Percentiles rank a stretch among this genome's conserved stretches.
Evolutionary conservation across 2,329 filamentous ascomycete genomes (phyloP).

Genomic region (Zalaria obscura): DNA sequence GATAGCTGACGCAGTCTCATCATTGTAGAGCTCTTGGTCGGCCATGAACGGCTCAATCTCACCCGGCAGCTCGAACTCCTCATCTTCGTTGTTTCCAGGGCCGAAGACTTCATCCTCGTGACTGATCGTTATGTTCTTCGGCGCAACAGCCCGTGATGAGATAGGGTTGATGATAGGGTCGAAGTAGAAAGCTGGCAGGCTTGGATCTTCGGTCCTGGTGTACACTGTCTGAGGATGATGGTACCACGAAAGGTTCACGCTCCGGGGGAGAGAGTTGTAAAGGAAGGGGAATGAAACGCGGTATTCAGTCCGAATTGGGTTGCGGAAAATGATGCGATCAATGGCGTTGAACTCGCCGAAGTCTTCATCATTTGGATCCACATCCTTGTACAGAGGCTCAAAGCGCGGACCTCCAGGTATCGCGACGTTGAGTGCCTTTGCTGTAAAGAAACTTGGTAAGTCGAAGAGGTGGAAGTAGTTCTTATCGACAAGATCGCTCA

Average conservation of each 20-base stretch:
- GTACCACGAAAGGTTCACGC: slow-evolving; percentile 87
- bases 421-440: slow-evolving; percentile 92
- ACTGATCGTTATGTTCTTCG: slow-evolving; percentile 82
- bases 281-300: slow-evolving; percentile 87
- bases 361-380: slow-evolving; percentile 96
- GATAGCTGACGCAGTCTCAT: slow-evolving; percentile 82
- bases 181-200: slow-evolving; percentile 91
- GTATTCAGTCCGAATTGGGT: slow-evolving; percentile 88
- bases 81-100: slow-evolving; percentile 57
- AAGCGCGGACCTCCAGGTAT: slow-evolving; percentile 96
- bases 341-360: slow-evolving; percentile 99
- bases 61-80: slow-evolving; percentile 59
- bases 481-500: slow-evolving; percentile 85
- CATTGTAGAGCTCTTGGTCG: slow-evolving; percentile 77
- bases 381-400: slow-evolving; percentile 94
- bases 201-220: slow-evolving; percentile 71
- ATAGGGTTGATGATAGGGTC: slow-evolving; percentile 97
- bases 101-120: slow-evolving; percentile 95
- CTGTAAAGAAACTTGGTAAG: slow-evolving; percentile 83
- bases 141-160: slow-evolving; percentile 82
- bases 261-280: slow-evolving; percentile 91
- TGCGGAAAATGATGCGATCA: slow-evolving; percentile 95
- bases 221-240: slow-evolving; percentile 90
- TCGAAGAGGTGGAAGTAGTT: slow-evolving; percentile 99
- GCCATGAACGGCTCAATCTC: slow-evolving; percentile 77